Evolutionary conservation across 2,329 filamentous ascomycete species (phyloP).

Genomic region (Aspergillus pseudoglaucus): DNA sequence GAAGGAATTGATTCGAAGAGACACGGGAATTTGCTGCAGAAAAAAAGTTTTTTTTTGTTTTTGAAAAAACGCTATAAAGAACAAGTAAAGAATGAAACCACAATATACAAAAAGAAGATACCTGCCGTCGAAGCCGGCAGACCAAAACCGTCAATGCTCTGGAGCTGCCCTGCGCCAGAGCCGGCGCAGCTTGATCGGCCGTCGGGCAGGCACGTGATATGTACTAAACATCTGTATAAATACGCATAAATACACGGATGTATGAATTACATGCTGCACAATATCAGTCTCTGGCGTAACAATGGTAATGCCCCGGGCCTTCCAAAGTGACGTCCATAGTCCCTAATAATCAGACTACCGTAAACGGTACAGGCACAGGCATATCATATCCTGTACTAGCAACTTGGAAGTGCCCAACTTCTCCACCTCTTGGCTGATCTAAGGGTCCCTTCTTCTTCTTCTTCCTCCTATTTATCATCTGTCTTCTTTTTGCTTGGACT

Average conservation of each 20-base stretch:
- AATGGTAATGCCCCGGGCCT: neutral
- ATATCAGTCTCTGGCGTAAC: neutral
- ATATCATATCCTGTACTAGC: neutral
- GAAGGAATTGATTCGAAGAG: neutral
- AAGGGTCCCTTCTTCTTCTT: conserved; percentile 5
- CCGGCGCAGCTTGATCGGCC: neutral
- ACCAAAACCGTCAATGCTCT: neutral
- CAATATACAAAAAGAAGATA: conserved; percentile 1
- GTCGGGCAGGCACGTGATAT: neutral
- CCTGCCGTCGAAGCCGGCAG: neutral
- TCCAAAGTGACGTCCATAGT: neutral
- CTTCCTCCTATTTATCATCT: neutral
- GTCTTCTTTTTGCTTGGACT: neutral
- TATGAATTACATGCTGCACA: neutral
- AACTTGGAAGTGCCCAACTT: conserved; percentile 5
- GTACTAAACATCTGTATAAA: neutral
- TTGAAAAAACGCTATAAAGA: neutral
- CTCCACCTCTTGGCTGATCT: conserved; percentile 12
- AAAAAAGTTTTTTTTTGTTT: neutral
- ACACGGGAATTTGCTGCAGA: conserved; percentile 2
- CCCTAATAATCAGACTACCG: neutral
- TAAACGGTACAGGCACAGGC: neutral
- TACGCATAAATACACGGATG: neutral
- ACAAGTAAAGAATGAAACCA: neutral
- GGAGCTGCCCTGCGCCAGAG: neutral